Conservation (phyloP, 208 protist genomes). For the Trypanosoma cruzi region DNA sequence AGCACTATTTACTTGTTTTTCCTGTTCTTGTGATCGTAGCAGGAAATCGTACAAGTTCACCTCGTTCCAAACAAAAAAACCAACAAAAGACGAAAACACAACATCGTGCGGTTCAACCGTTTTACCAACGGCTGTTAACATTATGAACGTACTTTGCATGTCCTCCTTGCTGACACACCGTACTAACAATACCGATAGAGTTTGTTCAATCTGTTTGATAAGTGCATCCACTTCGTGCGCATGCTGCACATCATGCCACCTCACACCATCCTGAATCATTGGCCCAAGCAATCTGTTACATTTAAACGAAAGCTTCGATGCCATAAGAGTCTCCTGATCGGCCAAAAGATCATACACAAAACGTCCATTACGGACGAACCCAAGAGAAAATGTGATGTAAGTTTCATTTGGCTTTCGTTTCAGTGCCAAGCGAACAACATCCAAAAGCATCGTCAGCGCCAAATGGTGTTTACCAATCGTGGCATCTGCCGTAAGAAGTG, state of each 20-base stretch:
- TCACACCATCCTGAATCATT: conserved; percentile 6
- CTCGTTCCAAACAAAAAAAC: conserved; percentile 7
- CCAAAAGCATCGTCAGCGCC: background rate
- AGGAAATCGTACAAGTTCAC: conserved; percentile 2
- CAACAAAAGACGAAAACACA: conserved; percentile 15
- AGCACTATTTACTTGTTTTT: too few relatives aligned
- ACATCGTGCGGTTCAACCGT: conserved; percentile 2
- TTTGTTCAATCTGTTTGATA: background rate
- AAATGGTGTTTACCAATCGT: background rate
- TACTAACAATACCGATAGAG: background rate
- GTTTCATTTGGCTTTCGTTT: too few relatives aligned
- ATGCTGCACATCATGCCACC: conserved; percentile 10
- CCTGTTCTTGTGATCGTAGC: too few relatives aligned
- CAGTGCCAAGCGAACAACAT: background rate
- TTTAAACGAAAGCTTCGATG: background rate
- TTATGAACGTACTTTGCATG: background rate
- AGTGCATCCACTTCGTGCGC: background rate
- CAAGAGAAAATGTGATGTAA: conserved; percentile 7
- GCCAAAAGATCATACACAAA: conserved; percentile 15
- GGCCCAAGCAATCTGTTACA: conserved; percentile 7
- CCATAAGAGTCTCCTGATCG: background rate
- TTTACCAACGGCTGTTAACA: conserved; percentile 6
- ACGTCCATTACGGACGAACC: background rate
- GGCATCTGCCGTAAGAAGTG: conserved; percentile 4
- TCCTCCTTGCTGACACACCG: background rate